These are phyloP conservation scores for Lagenaria siceraria DNA, from an alignment of 306 rosid genomes.

Conservation along the genomic window DNA sequence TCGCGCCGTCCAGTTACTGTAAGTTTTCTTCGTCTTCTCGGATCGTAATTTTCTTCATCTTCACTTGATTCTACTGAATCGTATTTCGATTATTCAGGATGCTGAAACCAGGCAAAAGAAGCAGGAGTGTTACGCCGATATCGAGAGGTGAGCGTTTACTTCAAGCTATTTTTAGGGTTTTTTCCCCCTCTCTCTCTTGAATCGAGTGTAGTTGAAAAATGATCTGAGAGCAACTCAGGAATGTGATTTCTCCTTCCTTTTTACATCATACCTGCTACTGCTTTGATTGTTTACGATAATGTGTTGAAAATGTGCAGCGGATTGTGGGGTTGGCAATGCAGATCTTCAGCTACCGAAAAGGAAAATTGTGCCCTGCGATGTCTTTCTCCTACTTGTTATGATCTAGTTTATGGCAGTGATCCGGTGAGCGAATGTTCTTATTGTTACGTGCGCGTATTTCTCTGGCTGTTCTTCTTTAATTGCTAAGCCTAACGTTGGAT, in stretches of 20 bases:
- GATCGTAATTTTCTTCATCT: not conserved
- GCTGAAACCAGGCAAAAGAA: constrained; percentile 58
- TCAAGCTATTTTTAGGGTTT: not conserved
- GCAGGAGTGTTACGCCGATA: constrained; percentile 72
- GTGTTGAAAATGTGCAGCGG: constrained; percentile 32
- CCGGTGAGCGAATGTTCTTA: constrained; percentile 41
- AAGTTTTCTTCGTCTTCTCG: not conserved
- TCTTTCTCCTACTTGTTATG: constrained; percentile 72
- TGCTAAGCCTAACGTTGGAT: not conserved
- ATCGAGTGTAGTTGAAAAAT: no score
- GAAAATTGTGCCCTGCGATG: constrained; percentile 88
- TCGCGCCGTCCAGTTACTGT: constrained; percentile 62
- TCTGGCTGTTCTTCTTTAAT: not conserved
- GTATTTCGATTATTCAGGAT: constrained; percentile 29
- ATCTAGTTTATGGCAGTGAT: constrained; percentile 66
- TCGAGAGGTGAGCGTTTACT: constrained; percentile 41
- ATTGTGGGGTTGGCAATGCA: constrained; percentile 79
- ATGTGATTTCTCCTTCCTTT: not conserved
- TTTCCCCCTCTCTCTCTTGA: not conserved
- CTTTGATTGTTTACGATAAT: not conserved
- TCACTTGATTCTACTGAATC: not conserved
- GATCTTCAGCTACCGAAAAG: constrained; percentile 52
- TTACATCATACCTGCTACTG: not conserved
- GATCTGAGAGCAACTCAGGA: not conserved
- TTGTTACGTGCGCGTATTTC: not conserved